A percentile compares a stretch with the other conserved stretches of the same genome.
phyloP scores from a whole-genome alignment of 768 basidiomycete genomes.

The Cubamyces lactineus region DNA sequence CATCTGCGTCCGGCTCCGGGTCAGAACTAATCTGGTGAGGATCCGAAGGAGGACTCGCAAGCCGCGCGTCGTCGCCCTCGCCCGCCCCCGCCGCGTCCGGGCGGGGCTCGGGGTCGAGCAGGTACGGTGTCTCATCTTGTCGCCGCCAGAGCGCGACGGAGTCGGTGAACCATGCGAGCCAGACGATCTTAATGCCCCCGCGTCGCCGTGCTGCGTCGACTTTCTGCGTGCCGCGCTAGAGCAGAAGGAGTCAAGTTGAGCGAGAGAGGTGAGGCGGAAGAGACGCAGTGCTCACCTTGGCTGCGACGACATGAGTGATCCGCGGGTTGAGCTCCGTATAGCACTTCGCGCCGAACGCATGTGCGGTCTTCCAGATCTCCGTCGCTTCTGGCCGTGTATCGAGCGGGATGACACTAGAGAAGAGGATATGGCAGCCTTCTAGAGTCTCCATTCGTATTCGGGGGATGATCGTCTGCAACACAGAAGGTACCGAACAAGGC shows the following conservation, averaged over 20 bases:
- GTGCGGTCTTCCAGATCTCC: conserved; percentile 85
- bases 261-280: conserved; percentile 20
- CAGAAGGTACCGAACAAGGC: too few species aligned
- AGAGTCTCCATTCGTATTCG: conserved; percentile 75
- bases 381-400: conserved; percentile 76
- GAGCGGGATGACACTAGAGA: conserved; percentile 95
- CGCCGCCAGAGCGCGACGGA: conserved; percentile 86
- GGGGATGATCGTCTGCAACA: conserved; percentile 78
- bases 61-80: conserved; percentile 33
- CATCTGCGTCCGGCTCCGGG: conserved; percentile 67
- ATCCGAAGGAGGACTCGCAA: conserved; percentile 49
- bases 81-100: conserved; percentile 33
- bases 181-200: conserved; percentile 83
- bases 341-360: conserved; percentile 86
- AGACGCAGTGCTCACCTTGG: conserved; percentile 57
- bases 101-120: conserved; percentile 59
- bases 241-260: conserved; percentile 9
- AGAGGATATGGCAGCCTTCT: conserved; percentile 80
- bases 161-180: conserved; percentile 88
- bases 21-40: conserved; percentile 63
- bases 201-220: conserved; percentile 80
- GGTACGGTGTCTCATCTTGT: conserved; percentile 78
- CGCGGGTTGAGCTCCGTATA: conserved; percentile 64
- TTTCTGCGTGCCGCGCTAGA: conserved; percentile 87
- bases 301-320: conserved; percentile 91